Evolutionary conservation across 352 stramenopile species (phyloP).

Genomic region (Phytophthora sp.): DNA sequence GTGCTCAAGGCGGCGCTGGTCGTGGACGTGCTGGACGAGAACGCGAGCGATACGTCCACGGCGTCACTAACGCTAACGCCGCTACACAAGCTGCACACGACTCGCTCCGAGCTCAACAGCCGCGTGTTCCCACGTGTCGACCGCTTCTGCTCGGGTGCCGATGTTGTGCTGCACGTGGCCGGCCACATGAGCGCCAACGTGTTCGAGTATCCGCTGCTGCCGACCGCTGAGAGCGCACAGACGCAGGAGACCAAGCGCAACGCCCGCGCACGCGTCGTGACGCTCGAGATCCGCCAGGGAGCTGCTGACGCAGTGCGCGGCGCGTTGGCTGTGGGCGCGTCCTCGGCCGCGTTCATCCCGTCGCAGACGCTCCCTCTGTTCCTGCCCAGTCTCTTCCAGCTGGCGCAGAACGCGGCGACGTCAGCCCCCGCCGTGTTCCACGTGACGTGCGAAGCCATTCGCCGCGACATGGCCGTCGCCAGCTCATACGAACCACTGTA

Average conservation of each 20-base stretch:
- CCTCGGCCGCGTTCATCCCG: slow-evolving; percentile 57
- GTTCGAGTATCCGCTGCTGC: slow-evolving; percentile 67
- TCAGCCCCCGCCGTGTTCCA: slow-evolving; percentile 59
- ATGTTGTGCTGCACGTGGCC: slow-evolving; percentile 65
- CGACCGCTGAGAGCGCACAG: slow-evolving; percentile 10
- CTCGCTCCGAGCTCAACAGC: slow-evolving; percentile 33
- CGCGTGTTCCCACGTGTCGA: slow-evolving; percentile 48
- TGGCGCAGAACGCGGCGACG: slow-evolving; percentile 45
- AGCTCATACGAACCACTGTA: slow-evolving; percentile 73
- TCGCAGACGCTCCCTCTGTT: slow-evolving; percentile 82
- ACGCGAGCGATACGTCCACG: slow-evolving; percentile 36
- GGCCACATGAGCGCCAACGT: slow-evolving; percentile 65
- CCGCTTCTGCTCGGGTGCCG: slow-evolving; percentile 58
- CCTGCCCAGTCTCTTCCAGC: slow-evolving; percentile 70
- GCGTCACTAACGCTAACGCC: slow-evolving; percentile 28
- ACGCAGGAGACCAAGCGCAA: slow-evolving; percentile 20
- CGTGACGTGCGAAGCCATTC: slow-evolving; percentile 63
- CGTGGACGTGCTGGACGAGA: slow-evolving; percentile 37
- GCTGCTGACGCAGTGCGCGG: slow-evolving; percentile 65
- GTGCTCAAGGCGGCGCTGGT: slow-evolving; percentile 16
- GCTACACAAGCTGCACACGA: slow-evolving; percentile 16
- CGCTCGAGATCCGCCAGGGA: slow-evolving; percentile 63
- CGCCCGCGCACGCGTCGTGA: slow-evolving; percentile 61
- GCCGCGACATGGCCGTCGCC: slow-evolving; percentile 58
- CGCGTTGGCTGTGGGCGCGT: slow-evolving; percentile 59